phyloP scores from a whole-genome alignment of 306 rosid species.

The Quercus alba region DNA sequence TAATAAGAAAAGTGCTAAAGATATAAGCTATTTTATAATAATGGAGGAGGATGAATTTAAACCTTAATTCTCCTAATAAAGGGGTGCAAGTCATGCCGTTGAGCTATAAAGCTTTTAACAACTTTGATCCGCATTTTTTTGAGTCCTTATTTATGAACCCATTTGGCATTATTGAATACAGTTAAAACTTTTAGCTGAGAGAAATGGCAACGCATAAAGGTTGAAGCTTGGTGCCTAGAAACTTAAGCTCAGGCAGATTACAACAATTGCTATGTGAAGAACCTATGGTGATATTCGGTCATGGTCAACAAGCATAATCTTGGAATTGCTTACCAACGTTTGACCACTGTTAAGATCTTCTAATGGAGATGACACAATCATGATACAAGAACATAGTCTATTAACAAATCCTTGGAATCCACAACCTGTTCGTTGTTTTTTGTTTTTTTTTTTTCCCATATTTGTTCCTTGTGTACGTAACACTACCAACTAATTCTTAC shows the following conservation, averaged over 20 bases:
- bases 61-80: too few relatives aligned
- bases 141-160: too few relatives aligned
- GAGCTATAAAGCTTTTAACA: too few relatives aligned
- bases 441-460: too few relatives aligned
- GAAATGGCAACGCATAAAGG: constrained; percentile 32
- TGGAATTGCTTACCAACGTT: neutral
- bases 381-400: neutral
- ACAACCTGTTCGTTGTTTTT: constrained; percentile 1
- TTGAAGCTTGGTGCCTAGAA: constrained; percentile 3
- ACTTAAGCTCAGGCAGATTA: constrained; percentile 20
- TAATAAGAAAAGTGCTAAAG: too few relatives aligned
- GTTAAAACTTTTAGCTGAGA: constrained; percentile 12
- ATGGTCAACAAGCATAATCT: neutral
- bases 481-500: neutral
- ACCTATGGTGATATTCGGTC: constrained; percentile 9
- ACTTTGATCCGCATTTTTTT: too few relatives aligned
- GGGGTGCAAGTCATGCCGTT: too few relatives aligned
- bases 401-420: neutral
- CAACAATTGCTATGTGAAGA: constrained; percentile 15
- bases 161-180: too few relatives aligned
- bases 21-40: too few relatives aligned
- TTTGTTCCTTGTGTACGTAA: neutral
- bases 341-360: neutral
- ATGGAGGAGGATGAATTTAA: too few relatives aligned
- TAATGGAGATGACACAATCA: neutral